Conservation (phyloP, 345 rosid species). For the Eucalyptus globulus region DNA sequence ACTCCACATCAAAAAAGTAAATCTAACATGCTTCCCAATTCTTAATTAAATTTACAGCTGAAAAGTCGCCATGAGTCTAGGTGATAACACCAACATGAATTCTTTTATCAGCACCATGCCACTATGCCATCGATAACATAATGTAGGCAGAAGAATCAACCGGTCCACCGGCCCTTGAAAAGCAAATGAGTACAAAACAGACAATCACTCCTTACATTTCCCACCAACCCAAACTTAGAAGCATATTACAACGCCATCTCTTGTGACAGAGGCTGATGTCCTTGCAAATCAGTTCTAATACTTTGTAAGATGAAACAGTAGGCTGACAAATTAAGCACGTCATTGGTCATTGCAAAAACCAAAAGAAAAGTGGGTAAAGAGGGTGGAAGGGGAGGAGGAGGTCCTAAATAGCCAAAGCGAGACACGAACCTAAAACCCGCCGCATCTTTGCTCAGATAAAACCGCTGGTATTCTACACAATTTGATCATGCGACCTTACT, state of each 20-base stretch:
- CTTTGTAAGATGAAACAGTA: background rate
- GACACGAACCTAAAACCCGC: background rate
- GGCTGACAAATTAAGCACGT: background rate
- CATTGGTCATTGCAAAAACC: background rate
- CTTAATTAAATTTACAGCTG: background rate
- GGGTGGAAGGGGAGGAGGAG: background rate
- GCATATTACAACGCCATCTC: background rate
- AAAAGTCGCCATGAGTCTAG: background rate
- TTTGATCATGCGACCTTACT: background rate
- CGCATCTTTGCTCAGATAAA: background rate
- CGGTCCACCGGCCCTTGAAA: background rate
- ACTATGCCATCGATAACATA: background rate
- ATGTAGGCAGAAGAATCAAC: background rate
- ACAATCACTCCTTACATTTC: background rate
- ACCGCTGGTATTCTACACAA: background rate
- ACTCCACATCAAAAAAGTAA: background rate
- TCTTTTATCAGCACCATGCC: background rate
- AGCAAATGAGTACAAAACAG: background rate
- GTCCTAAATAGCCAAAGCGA: background rate
- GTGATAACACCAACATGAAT: background rate
- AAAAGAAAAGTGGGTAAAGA: background rate
- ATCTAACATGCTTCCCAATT: background rate
- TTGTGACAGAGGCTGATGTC: background rate
- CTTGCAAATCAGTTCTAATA: background rate
- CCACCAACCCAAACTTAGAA: background rate